Percentiles rank a stretch among this genome's conserved stretches.
Conservation (phyloP, 768 basidiomycete genomes). For the Dioszegia aurantiaca region DNA sequence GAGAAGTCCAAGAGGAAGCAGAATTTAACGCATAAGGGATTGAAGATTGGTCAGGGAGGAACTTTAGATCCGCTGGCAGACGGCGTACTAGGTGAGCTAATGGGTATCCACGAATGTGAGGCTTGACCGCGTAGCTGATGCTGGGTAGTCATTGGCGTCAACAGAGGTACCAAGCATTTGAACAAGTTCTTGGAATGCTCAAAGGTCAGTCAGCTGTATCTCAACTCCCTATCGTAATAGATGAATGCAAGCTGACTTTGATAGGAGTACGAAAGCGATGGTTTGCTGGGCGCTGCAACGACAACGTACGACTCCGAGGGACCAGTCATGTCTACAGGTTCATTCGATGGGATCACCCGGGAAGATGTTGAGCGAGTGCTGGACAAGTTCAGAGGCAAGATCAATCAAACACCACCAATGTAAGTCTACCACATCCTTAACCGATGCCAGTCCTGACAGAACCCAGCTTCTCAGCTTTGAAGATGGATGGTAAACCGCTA, state of each 20-base stretch:
- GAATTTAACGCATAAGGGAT: slow-evolving; percentile 60
- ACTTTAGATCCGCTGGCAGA: slow-evolving; percentile 96
- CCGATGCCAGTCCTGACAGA: background rate
- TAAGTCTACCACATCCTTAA: slow-evolving; percentile 46
- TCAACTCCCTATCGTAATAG: too few species aligned
- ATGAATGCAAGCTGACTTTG: slow-evolving; percentile 16
- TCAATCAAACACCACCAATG: slow-evolving; percentile 90
- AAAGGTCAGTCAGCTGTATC: slow-evolving; percentile 74
- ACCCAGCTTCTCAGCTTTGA: slow-evolving; percentile 90
- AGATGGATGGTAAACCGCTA: slow-evolving; percentile 94
- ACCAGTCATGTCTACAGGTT: slow-evolving; percentile 63
- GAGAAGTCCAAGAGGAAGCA: slow-evolving; percentile 38
- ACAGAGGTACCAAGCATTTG: slow-evolving; percentile 84
- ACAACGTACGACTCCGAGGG: slow-evolving; percentile 93
- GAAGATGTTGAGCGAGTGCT: slow-evolving; percentile 70
- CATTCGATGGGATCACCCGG: slow-evolving; percentile 67
- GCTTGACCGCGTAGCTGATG: background rate
- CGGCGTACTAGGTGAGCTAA: slow-evolving; percentile 75
- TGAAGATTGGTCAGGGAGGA: slow-evolving; percentile 61
- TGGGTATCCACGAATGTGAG: background rate
- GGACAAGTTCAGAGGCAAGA: slow-evolving; percentile 75
- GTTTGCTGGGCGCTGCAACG: slow-evolving; percentile 87
- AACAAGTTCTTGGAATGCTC: slow-evolving; percentile 78
- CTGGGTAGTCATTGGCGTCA: slow-evolving; percentile 76
- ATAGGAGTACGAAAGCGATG: slow-evolving; percentile 88